Evolutionary conservation across 2,329 filamentous ascomycete species (phyloP).

Genomic region (Purpureocillium lavendulum): DNA sequence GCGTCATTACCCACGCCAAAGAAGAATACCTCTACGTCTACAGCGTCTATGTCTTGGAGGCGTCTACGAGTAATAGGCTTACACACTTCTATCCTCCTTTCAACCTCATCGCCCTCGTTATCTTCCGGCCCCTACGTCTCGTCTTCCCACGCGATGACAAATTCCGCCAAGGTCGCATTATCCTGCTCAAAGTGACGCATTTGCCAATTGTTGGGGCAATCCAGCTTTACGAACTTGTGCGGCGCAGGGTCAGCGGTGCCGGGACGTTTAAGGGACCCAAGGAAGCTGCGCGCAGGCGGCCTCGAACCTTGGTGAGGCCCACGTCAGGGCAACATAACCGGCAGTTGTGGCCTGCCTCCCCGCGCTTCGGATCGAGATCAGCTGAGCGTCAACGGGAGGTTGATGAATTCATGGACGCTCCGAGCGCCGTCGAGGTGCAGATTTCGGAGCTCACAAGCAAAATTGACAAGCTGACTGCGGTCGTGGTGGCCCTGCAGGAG

Average conservation of each 20-base stretch:
- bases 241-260: slow-evolving; percentile 20
- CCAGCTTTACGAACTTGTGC: slow-evolving; percentile 53
- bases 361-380: slow-evolving; percentile 9
- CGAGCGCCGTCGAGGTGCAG: slow-evolving; percentile 37
- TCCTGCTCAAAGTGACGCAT: slow-evolving; percentile 55
- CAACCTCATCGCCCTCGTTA: slow-evolving; percentile 64
- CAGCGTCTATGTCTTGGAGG: slow-evolving; percentile 55
- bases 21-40: slow-evolving; percentile 78
- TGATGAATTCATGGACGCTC: slow-evolving; percentile 27
- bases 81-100: slow-evolving; percentile 65
- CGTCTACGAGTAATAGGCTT: slow-evolving; percentile 59
- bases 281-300: neutral
- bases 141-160: slow-evolving; percentile 54
- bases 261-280: neutral
- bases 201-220: slow-evolving; percentile 63
- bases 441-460: slow-evolving; percentile 47
- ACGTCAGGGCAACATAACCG: slow-evolving; percentile 6
- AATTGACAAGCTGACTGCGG: slow-evolving; percentile 48
- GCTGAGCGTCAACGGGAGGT: slow-evolving; percentile 12
- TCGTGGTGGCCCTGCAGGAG: slow-evolving; percentile 41
- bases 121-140: slow-evolving; percentile 65
- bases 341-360: slow-evolving; percentile 4
- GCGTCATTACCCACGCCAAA: slow-evolving; percentile 53
- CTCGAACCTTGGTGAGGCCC: slow-evolving; percentile 2
- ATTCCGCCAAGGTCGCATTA: slow-evolving; percentile 53